These are phyloP conservation scores for Pseudotsuga menziesii DNA, from an alignment of 75 land plant genomes.

Conservation along the genomic window DNA sequence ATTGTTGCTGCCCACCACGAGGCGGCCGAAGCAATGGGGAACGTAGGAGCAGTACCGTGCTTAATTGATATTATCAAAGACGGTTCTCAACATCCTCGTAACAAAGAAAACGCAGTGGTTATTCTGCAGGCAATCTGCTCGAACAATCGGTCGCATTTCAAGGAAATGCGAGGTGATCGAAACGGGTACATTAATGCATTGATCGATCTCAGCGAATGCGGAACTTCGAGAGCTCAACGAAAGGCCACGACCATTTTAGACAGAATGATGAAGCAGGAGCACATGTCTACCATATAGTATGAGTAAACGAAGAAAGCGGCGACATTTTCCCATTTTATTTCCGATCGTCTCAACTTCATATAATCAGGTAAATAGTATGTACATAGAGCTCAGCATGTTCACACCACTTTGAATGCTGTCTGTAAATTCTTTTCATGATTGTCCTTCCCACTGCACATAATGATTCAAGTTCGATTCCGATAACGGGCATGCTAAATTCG, in stretches of 20 bases:
- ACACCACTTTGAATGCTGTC: too few relatives aligned
- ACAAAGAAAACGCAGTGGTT: constrained; percentile 54
- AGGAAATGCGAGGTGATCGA: constrained; percentile 41
- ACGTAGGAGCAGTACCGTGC: constrained; percentile 37
- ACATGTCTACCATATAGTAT: too few relatives aligned
- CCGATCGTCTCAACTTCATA: too few relatives aligned
- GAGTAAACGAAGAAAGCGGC: too few relatives aligned
- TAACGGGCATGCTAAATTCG: too few relatives aligned
- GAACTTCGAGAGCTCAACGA: constrained; percentile 58
- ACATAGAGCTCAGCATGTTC: too few relatives aligned
- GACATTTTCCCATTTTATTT: too few relatives aligned
- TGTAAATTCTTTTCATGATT: too few relatives aligned
- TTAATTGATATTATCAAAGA: constrained; percentile 37
- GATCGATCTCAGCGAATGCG: constrained; percentile 37
- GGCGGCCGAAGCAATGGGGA: constrained; percentile 50
- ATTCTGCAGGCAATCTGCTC: constrained; percentile 41
- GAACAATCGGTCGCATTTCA: constrained; percentile 26
- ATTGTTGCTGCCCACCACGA: constrained; percentile 47
- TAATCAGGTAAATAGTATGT: too few relatives aligned
- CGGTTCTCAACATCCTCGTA: constrained; percentile 22
- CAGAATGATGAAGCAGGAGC: too few relatives aligned
- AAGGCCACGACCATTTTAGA: constrained; percentile 33
- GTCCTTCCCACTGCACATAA: too few relatives aligned
- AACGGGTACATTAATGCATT: constrained; percentile 16
- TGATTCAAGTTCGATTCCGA: too few relatives aligned